Conservation (phyloP, 2,329 filamentous ascomycete genomes). For the Aphanocladium album region DNA sequence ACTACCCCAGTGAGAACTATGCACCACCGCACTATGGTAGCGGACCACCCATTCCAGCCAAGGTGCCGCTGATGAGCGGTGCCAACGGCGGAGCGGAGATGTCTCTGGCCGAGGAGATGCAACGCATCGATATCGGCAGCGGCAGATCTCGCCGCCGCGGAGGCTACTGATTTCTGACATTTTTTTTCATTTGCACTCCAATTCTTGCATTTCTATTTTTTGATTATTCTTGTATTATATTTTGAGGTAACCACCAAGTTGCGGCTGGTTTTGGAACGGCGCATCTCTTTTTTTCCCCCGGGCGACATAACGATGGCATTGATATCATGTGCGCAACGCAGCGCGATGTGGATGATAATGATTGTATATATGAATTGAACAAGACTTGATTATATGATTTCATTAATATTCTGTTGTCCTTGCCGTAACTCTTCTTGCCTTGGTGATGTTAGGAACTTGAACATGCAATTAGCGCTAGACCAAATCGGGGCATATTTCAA, state of each 20-base stretch:
- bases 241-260: conserved; percentile 6
- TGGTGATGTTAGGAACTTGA: background rate
- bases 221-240: conserved; percentile 13
- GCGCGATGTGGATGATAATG: background rate
- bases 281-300: background rate
- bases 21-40: conserved; percentile 34
- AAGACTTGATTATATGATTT: background rate
- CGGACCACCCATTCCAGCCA: conserved; percentile 62
- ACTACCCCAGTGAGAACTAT: conserved; percentile 50
- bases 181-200: background rate
- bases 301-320: background rate
- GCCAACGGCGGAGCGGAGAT: conserved; percentile 40
- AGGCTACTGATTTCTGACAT: conserved; percentile 29
- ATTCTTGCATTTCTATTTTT: background rate
- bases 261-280: conserved; percentile 1
- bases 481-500: background rate
- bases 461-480: conserved; percentile 1
- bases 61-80: conserved; percentile 56
- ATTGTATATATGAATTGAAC: background rate
- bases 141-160: conserved; percentile 51
- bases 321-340: background rate
- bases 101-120: conserved; percentile 67
- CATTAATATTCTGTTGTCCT: background rate
- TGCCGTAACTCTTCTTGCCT: background rate
- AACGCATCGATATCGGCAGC: conserved; percentile 59